Evolutionary conservation across 805 yeast genomes (phyloP).

Genomic region (Yarrowia sp.): DNA sequence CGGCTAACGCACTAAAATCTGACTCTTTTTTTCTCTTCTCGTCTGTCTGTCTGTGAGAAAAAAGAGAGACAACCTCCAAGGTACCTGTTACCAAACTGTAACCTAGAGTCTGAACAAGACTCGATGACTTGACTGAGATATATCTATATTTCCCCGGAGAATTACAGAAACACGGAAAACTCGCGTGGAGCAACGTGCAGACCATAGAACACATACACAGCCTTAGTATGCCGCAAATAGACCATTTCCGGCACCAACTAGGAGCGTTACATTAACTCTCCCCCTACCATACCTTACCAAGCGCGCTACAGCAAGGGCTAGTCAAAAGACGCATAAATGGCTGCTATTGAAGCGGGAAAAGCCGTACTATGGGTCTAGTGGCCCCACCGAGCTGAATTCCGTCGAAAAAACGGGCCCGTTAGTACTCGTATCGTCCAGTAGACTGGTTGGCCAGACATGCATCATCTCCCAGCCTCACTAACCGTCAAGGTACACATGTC

Average conservation of each 20-base stretch:
- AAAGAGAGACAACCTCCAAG: neutral
- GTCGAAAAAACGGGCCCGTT: neutral
- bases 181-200: neutral
- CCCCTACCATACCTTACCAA: neutral
- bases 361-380: neutral
- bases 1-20: neutral
- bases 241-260: neutral
- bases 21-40: neutral
- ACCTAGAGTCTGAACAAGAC: neutral
- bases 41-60: too few species aligned
- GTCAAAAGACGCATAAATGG: neutral
- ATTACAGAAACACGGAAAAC: too few species aligned
- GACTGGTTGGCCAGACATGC: neutral
- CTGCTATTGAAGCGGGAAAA: neutral
- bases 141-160: too few species aligned
- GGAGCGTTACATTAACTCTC: neutral
- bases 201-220: neutral
- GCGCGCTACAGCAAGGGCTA: neutral
- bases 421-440: neutral
- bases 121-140: too few species aligned
- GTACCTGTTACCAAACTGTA: neutral
- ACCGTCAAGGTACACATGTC: conserved; percentile 9
- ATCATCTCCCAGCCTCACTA: neutral
- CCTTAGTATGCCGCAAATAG: neutral
- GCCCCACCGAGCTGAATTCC: neutral